Base-by-base conservation (phyloP, 2,329 filamentous ascomycete species). In the Chlorencoelia australis region DNA sequence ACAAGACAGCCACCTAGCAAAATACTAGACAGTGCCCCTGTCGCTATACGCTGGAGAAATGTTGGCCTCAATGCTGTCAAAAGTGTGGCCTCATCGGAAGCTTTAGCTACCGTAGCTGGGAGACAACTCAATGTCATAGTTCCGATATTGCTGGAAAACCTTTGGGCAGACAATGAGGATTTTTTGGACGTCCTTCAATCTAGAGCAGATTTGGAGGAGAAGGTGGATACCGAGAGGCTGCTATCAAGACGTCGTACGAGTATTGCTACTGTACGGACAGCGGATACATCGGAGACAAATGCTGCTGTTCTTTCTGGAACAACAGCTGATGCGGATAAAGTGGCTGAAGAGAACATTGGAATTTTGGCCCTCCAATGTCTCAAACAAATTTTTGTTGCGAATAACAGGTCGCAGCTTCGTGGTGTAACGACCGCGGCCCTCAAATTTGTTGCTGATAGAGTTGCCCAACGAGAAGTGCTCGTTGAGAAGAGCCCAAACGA, bases 311-410 rank as follows among this genome's bases (percentile, higher is more conserved):
- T 86, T n/a, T 75, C 82, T 1, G 84, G 81, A 37, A 86, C 85
- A 0, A 82, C 84, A 1, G 80, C 80, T 16, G 89, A 95, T 54
- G 86, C 86, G 17, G 91, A 96, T 60, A 85, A 81, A 57, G 65
- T 91, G 42, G 88, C 86, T 2, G 88, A 96, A 59, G 80, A 94
- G 62, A 83, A 93, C 53, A 86, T 87, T 11, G 83, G 83, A 18
- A 68, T 93, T 6, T 66, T 93, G 44, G 89, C 91, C 4, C 68
- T 94, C 49, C 80, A 87, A 51, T 93, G 87, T 54, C 64, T 98
- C 37, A 84, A 89, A 60, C 79, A 82, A 50, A 83, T 95, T 30
- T 94, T 94, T 51, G 69, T 82, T 19, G 76, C 79, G 7, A 86
- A 87, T 44, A 94, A 87, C 53, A 71, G 85, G 37, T 71, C 77